Percentiles rank a stretch among this genome's conserved stretches.
Conservation (phyloP, 2,329 filamentous ascomycete genomes). For the Pochonia chlamydosporia region DNA sequence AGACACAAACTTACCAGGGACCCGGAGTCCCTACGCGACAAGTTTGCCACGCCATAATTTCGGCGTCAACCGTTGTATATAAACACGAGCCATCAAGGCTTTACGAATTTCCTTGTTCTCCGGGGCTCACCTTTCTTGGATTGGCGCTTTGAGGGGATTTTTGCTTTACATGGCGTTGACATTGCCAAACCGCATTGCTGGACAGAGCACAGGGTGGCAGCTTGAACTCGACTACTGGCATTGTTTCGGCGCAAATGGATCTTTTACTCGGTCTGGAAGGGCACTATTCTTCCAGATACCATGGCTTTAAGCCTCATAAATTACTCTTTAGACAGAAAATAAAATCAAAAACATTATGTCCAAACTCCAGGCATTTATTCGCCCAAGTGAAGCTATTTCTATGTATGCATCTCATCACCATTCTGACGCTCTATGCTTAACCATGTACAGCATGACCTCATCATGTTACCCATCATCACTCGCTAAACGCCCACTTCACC, state of each 20-base stretch:
- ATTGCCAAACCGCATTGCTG: not conserved
- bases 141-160: not conserved
- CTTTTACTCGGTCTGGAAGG: not conserved
- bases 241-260: not conserved
- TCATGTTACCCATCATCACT: constrained; percentile 10
- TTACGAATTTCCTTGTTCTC: not conserved
- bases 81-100: not conserved
- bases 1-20: no score
- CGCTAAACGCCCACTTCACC: constrained; percentile 1
- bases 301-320: not conserved
- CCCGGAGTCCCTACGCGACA: not conserved
- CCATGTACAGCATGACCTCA: not conserved
- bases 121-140: not conserved
- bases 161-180: not conserved
- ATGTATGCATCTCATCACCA: not conserved
- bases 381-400: not conserved
- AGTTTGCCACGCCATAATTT: not conserved
- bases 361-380: not conserved
- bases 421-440: not conserved
- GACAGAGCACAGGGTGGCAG: not conserved
- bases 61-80: no score
- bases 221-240: not conserved
- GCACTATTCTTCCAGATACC: not conserved
- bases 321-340: not conserved
- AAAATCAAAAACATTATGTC: not conserved